phyloP scores from a whole-genome alignment of 2,329 filamentous ascomycete species.

The Diaporthe destruens region DNA sequence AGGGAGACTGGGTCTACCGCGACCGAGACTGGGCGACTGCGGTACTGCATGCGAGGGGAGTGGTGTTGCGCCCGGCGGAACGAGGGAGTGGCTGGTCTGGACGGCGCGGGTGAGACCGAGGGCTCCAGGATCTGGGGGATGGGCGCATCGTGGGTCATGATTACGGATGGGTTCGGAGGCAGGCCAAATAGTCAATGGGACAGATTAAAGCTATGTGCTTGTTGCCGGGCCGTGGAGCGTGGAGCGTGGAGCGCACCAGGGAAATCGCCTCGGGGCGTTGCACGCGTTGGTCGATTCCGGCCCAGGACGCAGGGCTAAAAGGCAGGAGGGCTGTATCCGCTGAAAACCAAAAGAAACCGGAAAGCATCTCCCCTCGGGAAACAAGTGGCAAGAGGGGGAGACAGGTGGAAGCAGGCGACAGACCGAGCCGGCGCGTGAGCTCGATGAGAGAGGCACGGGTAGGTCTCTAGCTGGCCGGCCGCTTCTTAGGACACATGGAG shows the following conservation, averaged over 20 bases:
- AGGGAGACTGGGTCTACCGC: slow-evolving; percentile 91
- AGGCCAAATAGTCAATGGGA: slow-evolving; percentile 7
- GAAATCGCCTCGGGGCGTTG: slow-evolving; percentile 26
- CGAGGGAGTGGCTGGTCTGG: slow-evolving; percentile 47
- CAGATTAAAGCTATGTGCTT: slow-evolving; percentile 17
- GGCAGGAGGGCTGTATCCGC: slow-evolving; percentile 3
- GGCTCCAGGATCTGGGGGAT: slow-evolving; percentile 46
- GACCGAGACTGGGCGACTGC: slow-evolving; percentile 76
- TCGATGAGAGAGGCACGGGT: slow-evolving; percentile 24
- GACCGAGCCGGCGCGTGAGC: slow-evolving; percentile 21
- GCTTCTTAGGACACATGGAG: slow-evolving; percentile 40
- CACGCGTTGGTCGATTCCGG: slow-evolving; percentile 30
- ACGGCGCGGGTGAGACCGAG: slow-evolving; percentile 42
- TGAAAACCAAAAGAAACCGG: background rate
- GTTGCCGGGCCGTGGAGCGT: background rate
- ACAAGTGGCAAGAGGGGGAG: slow-evolving; percentile 5
- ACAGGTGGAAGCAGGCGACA: slow-evolving; percentile 10
- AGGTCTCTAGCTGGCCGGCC: slow-evolving; percentile 23
- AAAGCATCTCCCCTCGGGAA: slow-evolving; percentile 21
- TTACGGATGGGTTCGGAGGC: slow-evolving; percentile 15
- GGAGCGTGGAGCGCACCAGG: background rate
- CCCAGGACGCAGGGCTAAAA: slow-evolving; percentile 15
- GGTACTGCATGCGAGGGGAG: slow-evolving; percentile 66
- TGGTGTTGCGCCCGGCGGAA: slow-evolving; percentile 45
- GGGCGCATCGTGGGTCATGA: slow-evolving; percentile 46